Evolutionary conservation across 371 early-diverging fungal genomes (phyloP), one percentile per base, ranked within the genome.

Genomic region (Sporodiniella umbellata): DNA sequence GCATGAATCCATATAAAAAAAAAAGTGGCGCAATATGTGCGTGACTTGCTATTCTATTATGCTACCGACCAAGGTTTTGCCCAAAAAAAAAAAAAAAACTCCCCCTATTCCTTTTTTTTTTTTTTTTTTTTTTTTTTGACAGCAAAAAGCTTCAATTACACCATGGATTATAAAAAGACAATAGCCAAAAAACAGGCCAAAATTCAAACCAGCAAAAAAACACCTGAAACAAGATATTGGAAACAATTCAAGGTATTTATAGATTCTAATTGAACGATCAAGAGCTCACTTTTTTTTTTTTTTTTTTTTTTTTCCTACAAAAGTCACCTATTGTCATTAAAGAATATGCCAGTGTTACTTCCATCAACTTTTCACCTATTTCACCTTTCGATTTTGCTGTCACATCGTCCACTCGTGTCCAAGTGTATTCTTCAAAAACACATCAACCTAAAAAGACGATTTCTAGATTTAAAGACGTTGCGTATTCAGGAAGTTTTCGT

Each of bases 301-400:
- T 15, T n/a, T 12, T 10, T 10, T 15, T 15, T 8, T 39, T 45
- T 31, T 17, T 43, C 25, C 39, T 7, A 23, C 10, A 64, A 35
- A 14, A 85, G 92, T 82, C 86, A 14, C 94, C 93, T 10, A 82
- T 88, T 37, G 66, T 91, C 14, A 79, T 94, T 61, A 92, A 92
- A 71, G 96, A 96, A 69, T 88, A 83, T 63, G 91, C 86, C 8
- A 79, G 90, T 19, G 85, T 96, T 42, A 84, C 88, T 23, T 84
- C 88, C 22, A 81, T 95, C 18, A 79, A 87, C 64, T 97, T 94
- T 64, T 89, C 89, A 47, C 89, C 88, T 24, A 59, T 79, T n/a
- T 68, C 82, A 49, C 96, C 95, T 7, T 78, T 92, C 65, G 91
- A 93, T 64, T 90, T 95, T 63, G 89, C 92, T 12, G 91, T 94